Evolutionary conservation across 768 basidiomycete genomes (phyloP), one percentile per base, ranked within the genome.

Genomic region (Pisolithus microcarpus): DNA sequence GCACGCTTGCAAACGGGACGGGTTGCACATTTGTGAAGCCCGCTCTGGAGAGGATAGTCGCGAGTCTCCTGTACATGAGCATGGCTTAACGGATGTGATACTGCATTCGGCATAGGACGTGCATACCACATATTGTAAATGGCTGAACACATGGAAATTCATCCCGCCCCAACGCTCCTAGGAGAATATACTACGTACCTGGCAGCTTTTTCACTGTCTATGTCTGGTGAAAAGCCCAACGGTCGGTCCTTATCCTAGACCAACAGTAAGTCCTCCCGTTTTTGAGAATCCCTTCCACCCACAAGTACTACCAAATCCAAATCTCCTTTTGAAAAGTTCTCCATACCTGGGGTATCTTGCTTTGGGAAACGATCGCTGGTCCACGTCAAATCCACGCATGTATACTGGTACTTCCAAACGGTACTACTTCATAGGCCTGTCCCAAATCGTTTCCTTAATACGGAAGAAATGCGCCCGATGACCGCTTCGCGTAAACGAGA

Each of bases 371-470:
- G 8, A 46, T 54, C 2, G 49, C 38, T 21, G 30, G 62, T 56
- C 38, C 72, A 69, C 31, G 73, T 68, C 36, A 28, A 51, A 44
- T 28, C 43, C 50, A 28, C 50, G 43, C 30, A 76, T 76, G 58
- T 80, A 79, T 56, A 65, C n/a, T 63, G 16, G 73, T 71, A 52
- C 80, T 81, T 30, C 80, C 80, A 58, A 80, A 82, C 1, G 65
- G 49, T 24, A 62, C 56, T 4, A 79, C 67, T 4, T 31, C 43
- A 58, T 71, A 78, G 30, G 7, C 34, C 10, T n/a, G 31, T 16
- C 4, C 45, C 45, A 23, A 46, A 46, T 36, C 45, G 45, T 36
- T n/a, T 30, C 31, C 21, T 31, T 21, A 46, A 34, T 8, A 23
- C 45, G 31, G 30, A 13, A 13, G 31, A 36, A 31, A 46, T 31